Base-by-base conservation (phyloP, 192 early-diverging fungal genomes). In the Coemansia sp. region DNA sequence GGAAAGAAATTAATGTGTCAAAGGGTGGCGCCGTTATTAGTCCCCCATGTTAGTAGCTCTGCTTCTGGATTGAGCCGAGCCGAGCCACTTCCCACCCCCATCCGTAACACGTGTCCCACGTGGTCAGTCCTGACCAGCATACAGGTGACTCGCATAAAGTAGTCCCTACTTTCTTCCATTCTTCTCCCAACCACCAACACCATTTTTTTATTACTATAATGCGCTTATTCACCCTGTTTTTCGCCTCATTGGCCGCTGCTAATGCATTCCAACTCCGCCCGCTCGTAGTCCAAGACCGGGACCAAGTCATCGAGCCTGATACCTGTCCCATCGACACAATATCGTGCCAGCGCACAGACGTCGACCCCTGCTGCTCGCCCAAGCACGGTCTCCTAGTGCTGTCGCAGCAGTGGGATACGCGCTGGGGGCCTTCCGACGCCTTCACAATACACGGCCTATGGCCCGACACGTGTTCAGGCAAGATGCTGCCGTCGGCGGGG, bases 361-460 rank as follows among this genome's bases (percentile, higher is more conserved):
- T 78, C 16, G 72, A 77, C 62, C 35, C 73, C n/a, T 85, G 84
- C 79, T 85, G 84, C 72, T 79, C 72, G 39, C 84, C 79, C 16
- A 50, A 41, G 19, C 73, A 85, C 64, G 84, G 84, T 0, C 73
- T 85, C 9, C 48, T 85, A 3, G 77, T 81, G 4, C 66, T 85
- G 0, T 60, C 84, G 3, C 60, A 59, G 75, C 85, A 89, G 73
- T 91, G 89, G 88, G 86, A 87, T 65, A 48, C 74, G 2, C 84
- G 87, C 48, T 85, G 79, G 35, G 88, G 87, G 16, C 88, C 87
- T 14, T 17, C 66, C 13, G 73, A 90, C 44, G 74, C 81, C 33
- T 93, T 88, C 51, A 91, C 92, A 8, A 73, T 93, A 19, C 92
- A 93, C 67, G 92, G 92, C n/a, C 76, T 92, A 53, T 92, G 92